Base-by-base conservation (phyloP, 441 rosid species). In the Populus hybrid region DNA sequence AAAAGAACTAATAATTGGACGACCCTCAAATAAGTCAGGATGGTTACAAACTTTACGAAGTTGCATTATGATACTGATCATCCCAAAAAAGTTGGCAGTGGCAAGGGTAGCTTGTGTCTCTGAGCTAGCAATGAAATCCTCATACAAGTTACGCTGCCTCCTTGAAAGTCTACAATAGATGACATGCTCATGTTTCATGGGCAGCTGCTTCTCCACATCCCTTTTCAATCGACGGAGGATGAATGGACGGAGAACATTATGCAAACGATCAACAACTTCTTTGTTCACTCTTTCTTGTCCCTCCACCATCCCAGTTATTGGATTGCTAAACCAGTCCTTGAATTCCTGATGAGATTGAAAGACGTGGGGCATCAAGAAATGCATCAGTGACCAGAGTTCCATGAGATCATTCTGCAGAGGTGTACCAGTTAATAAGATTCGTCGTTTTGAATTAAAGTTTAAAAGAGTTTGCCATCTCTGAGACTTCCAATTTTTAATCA, bases 291-390 rank as follows among this genome's bases (percentile, higher is more conserved):
- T 94, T 82, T 95, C 99, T 85, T 97, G 99, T 70, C 99, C 99
- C 80, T 97, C 98, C 59, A 97, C 98, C 99, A 97, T 97, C 77
- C 99, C 99, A 34, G 99, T 85, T 86, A 97, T 97, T 24, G 99
- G 99, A 86, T 94, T 97, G 80, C 98, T 82, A 82, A 97, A 97
- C 99, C 99, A 97, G 81, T 97, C 99, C 89, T 92, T 97, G 84
- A 97, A 97, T 88, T 97, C 99, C 86, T 97, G 99, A 88, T 97
- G 99, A 83, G 99, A 97, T 85, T 97, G 99, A 87, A 97, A 97
- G 59, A 97, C 74, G 76, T 97, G 99, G 57, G 99, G 99, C 99
- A 97, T 97, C 87, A 97, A 87, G 85, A 97, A 97, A 90, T 97
- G 99, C 99, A 94, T 97, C 30, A 97, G 85, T 71, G 99, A 97